A percentile compares a stretch with the other conserved stretches of the same genome.
phyloP scores from a whole-genome alignment of 106 monocot species.

The Dendrobium catenatum region DNA sequence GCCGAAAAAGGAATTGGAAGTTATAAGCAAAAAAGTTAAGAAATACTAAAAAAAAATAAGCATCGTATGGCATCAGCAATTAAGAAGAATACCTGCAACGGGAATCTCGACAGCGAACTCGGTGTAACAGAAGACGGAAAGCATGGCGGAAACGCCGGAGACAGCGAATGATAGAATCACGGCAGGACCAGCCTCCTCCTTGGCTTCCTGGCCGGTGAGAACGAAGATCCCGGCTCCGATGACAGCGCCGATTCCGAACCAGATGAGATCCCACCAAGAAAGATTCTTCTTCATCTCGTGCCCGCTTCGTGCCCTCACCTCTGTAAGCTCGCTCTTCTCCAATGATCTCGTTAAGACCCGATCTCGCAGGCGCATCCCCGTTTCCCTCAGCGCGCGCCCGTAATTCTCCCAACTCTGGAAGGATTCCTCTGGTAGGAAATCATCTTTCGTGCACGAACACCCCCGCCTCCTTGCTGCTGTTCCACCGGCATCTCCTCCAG shows the following conservation, averaged over 20 bases:
- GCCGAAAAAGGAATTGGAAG: not conserved
- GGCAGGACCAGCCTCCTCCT: conserved; percentile 46
- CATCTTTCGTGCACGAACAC: conserved; percentile 22
- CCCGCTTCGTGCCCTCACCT: conserved; percentile 60
- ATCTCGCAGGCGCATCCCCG: conserved; percentile 30
- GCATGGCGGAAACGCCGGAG: conserved; percentile 74
- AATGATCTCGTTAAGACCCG: conserved; percentile 33
- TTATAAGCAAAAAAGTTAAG: not conserved
- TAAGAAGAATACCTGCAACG: conserved; percentile 41
- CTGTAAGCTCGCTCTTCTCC: conserved; percentile 32
- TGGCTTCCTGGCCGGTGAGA: conserved; percentile 70
- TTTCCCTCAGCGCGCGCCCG: conserved; percentile 29
- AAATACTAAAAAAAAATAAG: not conserved
- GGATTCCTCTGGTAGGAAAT: conserved; percentile 47
- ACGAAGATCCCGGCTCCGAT: conserved; percentile 90
- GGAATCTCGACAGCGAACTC: conserved; percentile 92
- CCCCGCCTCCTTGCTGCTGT: conserved; percentile 7
- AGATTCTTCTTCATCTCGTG: conserved; percentile 68
- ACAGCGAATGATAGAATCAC: conserved; percentile 63
- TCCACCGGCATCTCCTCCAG: not conserved
- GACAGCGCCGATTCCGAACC: conserved; percentile 86
- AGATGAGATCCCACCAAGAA: conserved; percentile 85
- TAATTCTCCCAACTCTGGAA: conserved; percentile 42
- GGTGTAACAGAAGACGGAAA: conserved; percentile 84
- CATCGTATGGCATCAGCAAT: not conserved